Base-by-base conservation (phyloP, 495 filamentous ascomycete species). In the Hyaloscypha bicolor region DNA sequence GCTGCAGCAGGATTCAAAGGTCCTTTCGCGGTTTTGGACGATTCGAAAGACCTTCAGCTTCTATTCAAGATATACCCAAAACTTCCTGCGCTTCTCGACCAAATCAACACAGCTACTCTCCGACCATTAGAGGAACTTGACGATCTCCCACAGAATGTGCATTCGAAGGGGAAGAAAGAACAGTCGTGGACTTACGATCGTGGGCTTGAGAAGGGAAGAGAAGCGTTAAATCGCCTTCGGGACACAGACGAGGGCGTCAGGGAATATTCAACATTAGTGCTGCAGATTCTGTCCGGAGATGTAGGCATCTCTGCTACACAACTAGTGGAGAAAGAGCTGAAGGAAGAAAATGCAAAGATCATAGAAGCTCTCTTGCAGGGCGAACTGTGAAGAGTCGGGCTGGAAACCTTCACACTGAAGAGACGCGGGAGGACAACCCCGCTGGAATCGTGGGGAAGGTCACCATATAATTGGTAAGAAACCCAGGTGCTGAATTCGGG, bases 61-160 rank as follows among this genome's bases (percentile, higher is more conserved):
- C 80, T 90, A 16, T 81, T 90, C 67, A 69, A 70, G 0, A 77
- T 74, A 25, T 85, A 86, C 71, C 86, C 88, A 8, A 66, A 75
- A 59, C 82, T 90, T 16, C 76, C 78, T 11, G 37, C 69, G 16
- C 79, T 83, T 61, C 78, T 91, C 19, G 73, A 75, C 42, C 76
- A 83, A 2, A 87, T 90, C 68, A 80, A 85, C 62, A 75, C 75
- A 33, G 76, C 79, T 9, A 88, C 86, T 9, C 76, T 83, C 35
- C 76, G 76, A 0, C 79, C 80, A 1, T 11, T 72, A 9, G 51
- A 70, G 29, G 14, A 32, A 9, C 33, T 2, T 58, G 57, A 21
- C 39, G 32, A 66, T 14, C 31, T 52, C n/a, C n/a, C 21, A 55
- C 14, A 52, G 21, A 29, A 42, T 9, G 48, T 51, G 30, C 29